phyloP scores from a whole-genome alignment of 2,329 filamentous ascomycete species.

The Gnomoniopsis smithogilvyi region DNA sequence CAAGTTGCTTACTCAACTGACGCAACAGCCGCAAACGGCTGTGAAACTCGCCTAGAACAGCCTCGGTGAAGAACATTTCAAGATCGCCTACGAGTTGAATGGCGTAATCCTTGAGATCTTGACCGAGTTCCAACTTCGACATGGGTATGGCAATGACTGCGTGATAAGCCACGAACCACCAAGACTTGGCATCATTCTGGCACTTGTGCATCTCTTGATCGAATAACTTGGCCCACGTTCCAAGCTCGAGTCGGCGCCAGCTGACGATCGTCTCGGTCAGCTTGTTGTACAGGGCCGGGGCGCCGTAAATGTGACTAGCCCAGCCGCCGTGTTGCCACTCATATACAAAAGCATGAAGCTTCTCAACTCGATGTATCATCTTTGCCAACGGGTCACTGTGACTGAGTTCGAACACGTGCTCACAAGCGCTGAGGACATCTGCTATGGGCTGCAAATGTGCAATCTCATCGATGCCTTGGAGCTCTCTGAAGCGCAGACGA shows the following conservation, averaged over 20 bases:
- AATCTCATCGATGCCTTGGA: slow-evolving; percentile 65
- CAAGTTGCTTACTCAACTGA: slow-evolving; percentile 63
- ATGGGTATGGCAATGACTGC: slow-evolving; percentile 76
- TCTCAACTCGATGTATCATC: slow-evolving; percentile 82
- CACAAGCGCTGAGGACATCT: slow-evolving; percentile 74
- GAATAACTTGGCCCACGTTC: slow-evolving; percentile 86
- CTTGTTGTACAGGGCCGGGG: slow-evolving; percentile 67
- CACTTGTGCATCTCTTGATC: slow-evolving; percentile 79
- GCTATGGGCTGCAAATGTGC: slow-evolving; percentile 71
- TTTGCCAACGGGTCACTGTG: slow-evolving; percentile 83
- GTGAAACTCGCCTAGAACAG: slow-evolving; percentile 77
- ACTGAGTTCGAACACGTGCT: slow-evolving; percentile 70
- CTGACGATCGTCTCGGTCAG: slow-evolving; percentile 78
- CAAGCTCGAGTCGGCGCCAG: slow-evolving; percentile 88
- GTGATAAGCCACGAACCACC: slow-evolving; percentile 98
- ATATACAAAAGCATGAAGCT: slow-evolving; percentile 78
- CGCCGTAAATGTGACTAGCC: slow-evolving; percentile 76
- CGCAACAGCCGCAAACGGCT: slow-evolving; percentile 69
- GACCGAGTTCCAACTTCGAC: slow-evolving; percentile 56
- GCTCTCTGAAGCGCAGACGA: slow-evolving; percentile 67
- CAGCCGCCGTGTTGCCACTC: slow-evolving; percentile 90
- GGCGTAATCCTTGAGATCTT: slow-evolving; percentile 61
- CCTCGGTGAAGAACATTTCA: slow-evolving; percentile 73
- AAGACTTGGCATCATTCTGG: slow-evolving; percentile 74
- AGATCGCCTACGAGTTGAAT: slow-evolving; percentile 71